Conservation (phyloP, 2,329 filamentous ascomycete species). For the Penicillium paneum region DNA sequence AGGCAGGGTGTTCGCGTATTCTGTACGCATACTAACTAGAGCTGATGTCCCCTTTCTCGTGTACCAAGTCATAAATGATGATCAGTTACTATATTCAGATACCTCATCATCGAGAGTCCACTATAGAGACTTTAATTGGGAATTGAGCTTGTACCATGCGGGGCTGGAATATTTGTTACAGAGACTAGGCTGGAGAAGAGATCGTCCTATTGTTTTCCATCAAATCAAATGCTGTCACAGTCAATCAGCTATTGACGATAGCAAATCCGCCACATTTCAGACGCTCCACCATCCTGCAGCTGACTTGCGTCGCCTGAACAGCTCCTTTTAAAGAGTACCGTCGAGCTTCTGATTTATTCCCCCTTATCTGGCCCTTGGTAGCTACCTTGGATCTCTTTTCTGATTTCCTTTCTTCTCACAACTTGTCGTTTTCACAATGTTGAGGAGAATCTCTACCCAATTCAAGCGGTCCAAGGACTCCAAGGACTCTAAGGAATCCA, state of each 20-base stretch:
- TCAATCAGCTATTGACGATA: conserved; percentile 29
- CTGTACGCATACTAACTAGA: neutral
- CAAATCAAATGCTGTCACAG: conserved; percentile 17
- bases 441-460: conserved; percentile 40
- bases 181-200: conserved; percentile 9
- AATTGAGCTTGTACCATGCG: conserved; percentile 21
- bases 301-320: conserved; percentile 19
- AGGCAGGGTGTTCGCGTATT: neutral
- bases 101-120: conserved; percentile 5
- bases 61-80: conserved; percentile 7
- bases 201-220: conserved; percentile 18
- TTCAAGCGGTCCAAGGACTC: conserved; percentile 34
- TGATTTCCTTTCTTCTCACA: conserved; percentile 2
- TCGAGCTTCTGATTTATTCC: conserved; percentile 14
- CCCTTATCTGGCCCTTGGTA: conserved; percentile 12
- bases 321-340: conserved; percentile 22
- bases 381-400: neutral
- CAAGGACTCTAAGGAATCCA: conserved; percentile 31
- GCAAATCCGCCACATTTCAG: conserved; percentile 22
- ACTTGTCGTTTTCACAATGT: conserved; percentile 30
- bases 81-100: conserved; percentile 20
- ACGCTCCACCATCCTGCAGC: conserved; percentile 25
- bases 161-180: conserved; percentile 14
- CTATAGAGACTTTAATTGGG: conserved; percentile 3
- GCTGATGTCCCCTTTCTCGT: conserved; percentile 7